phyloP scores from a whole-genome alignment of 202 grass and related monocot species.

The Elaeis oleifera region DNA sequence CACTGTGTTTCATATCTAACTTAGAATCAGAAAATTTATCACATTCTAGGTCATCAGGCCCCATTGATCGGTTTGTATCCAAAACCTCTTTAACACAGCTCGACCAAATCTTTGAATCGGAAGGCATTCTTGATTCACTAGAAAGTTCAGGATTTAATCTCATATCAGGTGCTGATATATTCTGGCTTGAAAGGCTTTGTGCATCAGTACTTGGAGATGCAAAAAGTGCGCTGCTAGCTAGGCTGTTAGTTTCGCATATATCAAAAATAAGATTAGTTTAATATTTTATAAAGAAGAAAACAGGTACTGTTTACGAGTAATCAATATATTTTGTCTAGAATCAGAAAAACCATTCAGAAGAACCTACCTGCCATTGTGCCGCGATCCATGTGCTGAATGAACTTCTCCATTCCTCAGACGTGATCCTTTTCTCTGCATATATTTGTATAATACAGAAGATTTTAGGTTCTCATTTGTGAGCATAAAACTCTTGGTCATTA shows the following conservation, averaged over 20 bases:
- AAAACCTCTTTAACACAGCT: constrained; percentile 57
- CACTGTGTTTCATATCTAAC: constrained; percentile 19
- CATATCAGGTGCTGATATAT: constrained; percentile 58
- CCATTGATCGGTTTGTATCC: constrained; percentile 30
- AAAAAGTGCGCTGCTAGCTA: constrained; percentile 39
- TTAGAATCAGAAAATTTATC: constrained; percentile 34
- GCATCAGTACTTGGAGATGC: constrained; percentile 55
- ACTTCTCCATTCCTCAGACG: constrained; percentile 39
- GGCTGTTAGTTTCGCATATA: constrained; percentile 18
- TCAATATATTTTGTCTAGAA: too few species aligned
- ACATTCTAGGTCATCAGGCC: constrained; percentile 39
- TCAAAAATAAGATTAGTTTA: too few species aligned
- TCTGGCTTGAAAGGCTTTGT: constrained; percentile 46
- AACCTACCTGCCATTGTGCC: constrained; percentile 52
- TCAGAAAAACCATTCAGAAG: constrained; percentile 5
- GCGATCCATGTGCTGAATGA: constrained; percentile 42
- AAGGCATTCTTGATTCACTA: constrained; percentile 69
- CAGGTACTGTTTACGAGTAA: too few species aligned
- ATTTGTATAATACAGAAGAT: constrained; percentile 19
- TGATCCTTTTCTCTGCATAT: constrained; percentile 80
- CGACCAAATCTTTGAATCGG: constrained; percentile 59
- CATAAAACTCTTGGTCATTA: background rate
- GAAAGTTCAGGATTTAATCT: constrained; percentile 61
- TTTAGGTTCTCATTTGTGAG: constrained; percentile 19
- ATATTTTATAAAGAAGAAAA: too few species aligned